Conservation (phyloP, 495 filamentous ascomycete genomes). For the Aspergillus ellipticus region DNA sequence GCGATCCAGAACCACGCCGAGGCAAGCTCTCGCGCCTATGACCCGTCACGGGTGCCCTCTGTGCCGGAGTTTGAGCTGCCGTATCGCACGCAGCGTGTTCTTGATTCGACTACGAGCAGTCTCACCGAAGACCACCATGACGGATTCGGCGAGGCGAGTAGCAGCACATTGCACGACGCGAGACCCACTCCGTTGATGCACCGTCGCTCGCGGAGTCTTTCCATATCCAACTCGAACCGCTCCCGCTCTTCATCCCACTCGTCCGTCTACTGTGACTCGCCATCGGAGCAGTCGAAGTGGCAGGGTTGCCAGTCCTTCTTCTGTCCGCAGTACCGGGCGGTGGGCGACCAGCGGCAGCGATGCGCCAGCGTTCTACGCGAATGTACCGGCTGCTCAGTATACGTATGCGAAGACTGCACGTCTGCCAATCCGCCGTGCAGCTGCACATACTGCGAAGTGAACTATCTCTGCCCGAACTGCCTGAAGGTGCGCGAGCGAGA, state of each 20-base stretch:
- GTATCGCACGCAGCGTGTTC: constrained; percentile 28
- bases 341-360: constrained; percentile 48
- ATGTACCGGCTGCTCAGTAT: constrained; percentile 52
- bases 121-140: constrained; percentile 37
- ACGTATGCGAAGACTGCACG: constrained; percentile 55
- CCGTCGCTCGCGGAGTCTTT: constrained; percentile 29
- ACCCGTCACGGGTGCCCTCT: constrained; percentile 9
- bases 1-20: constrained; percentile 32
- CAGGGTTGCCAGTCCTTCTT: constrained; percentile 57
- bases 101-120: constrained; percentile 41
- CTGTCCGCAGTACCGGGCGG: constrained; percentile 47
- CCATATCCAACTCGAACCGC: constrained; percentile 38
- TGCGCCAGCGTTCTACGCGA: constrained; percentile 48
- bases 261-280: constrained; percentile 38
- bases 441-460: constrained; percentile 51
- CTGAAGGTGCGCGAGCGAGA: constrained; percentile 39
- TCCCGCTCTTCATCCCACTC: constrained; percentile 40
- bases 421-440: constrained; percentile 44
- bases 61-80: constrained; percentile 29
- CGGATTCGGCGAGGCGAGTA: constrained; percentile 19
- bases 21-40: constrained; percentile 4
- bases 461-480: constrained; percentile 55
- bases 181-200: constrained; percentile 15
- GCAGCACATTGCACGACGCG: constrained; percentile 15
- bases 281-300: constrained; percentile 42